phyloP scores from a whole-genome alignment of 2,329 filamentous ascomycete genomes.

The Knufia petricola region DNA sequence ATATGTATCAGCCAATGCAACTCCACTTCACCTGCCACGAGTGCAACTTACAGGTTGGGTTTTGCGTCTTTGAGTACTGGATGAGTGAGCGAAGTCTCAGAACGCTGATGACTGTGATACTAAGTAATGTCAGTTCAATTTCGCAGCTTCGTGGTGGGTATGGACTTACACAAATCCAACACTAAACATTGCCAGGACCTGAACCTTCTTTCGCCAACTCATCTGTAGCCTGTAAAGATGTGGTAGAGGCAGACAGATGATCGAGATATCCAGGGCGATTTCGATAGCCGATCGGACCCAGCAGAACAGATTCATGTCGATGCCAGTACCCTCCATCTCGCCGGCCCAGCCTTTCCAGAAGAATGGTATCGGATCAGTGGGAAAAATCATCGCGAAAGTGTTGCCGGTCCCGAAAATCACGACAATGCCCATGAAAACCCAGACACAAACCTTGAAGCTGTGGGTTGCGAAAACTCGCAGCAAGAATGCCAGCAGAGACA shows the following conservation, averaged over 20 bases:
- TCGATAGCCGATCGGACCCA: conserved; percentile 29
- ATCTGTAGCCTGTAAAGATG: conserved; percentile 25
- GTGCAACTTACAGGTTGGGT: conserved; percentile 5
- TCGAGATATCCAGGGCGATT: conserved; percentile 26
- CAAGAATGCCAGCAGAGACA: conserved; percentile 32
- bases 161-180: conserved; percentile 29
- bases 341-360: conserved; percentile 35
- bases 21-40: neutral
- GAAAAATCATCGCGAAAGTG: conserved; percentile 28
- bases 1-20: too few species aligned
- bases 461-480: conserved; percentile 35
- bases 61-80: neutral
- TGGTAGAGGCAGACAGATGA: conserved; percentile 26
- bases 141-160: neutral
- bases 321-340: conserved; percentile 27
- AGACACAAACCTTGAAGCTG: conserved; percentile 28
- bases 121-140: neutral
- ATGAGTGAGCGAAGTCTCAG: conserved; percentile 2
- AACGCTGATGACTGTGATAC: conserved; percentile 4
- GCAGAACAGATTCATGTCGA: conserved; percentile 31
- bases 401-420: conserved; percentile 26
- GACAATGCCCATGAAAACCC: conserved; percentile 27
- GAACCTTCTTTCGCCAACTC: conserved; percentile 25
- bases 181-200: conserved; percentile 30
- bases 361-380: conserved; percentile 30